These are phyloP conservation scores for Stropharia rugosoannulata DNA, from an alignment of 768 basidiomycete genomes.

Conservation along the genomic window DNA sequence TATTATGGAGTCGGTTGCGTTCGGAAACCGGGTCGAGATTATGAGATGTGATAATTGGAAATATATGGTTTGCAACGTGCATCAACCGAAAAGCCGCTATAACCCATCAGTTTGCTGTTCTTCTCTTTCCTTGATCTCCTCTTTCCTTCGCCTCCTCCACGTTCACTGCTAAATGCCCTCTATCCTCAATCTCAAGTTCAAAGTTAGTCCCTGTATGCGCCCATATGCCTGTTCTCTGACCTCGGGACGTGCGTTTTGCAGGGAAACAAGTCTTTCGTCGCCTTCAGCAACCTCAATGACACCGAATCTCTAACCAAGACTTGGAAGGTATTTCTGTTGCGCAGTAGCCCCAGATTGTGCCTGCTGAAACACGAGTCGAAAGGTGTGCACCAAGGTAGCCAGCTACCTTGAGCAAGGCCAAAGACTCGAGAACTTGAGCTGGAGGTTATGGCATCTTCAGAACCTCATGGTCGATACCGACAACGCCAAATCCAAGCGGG, in stretches of 20 bases:
- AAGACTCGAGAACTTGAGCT: slow-evolving; percentile 87
- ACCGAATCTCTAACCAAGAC: slow-evolving; percentile 84
- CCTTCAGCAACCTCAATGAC: slow-evolving; percentile 87
- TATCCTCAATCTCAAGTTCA: slow-evolving; percentile 87
- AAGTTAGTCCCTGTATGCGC: slow-evolving; percentile 39
- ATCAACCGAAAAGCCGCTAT: slow-evolving; percentile 15
- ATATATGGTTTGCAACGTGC: slow-evolving; percentile 22
- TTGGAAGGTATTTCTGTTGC: slow-evolving; percentile 66
- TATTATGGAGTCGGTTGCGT: slow-evolving; percentile 20
- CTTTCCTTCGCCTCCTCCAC: slow-evolving; percentile 10
- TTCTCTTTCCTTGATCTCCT: slow-evolving; percentile 17
- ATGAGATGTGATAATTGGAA: slow-evolving; percentile 17
- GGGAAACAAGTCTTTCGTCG: slow-evolving; percentile 96
- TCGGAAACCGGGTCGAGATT: slow-evolving; percentile 8
- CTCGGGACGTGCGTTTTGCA: slow-evolving; percentile 31
- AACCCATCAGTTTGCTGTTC: slow-evolving; percentile 16
- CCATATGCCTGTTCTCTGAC: slow-evolving; percentile 14
- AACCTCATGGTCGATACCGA: slow-evolving; percentile 90
- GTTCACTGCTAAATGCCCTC: slow-evolving; percentile 56
- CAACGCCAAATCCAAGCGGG: slow-evolving; percentile 84
- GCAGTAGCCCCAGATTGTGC: slow-evolving; percentile 1
- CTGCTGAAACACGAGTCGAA: slow-evolving; percentile 4
- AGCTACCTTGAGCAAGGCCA: slow-evolving; percentile 90
- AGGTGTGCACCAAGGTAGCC: slow-evolving; percentile 91
- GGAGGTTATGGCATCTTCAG: slow-evolving; percentile 92